Percentiles rank a stretch among this genome's conserved stretches.
phyloP scores from a whole-genome alignment of 1,284 basidiomycete genomes.

The Ganoderma meredithae region DNA sequence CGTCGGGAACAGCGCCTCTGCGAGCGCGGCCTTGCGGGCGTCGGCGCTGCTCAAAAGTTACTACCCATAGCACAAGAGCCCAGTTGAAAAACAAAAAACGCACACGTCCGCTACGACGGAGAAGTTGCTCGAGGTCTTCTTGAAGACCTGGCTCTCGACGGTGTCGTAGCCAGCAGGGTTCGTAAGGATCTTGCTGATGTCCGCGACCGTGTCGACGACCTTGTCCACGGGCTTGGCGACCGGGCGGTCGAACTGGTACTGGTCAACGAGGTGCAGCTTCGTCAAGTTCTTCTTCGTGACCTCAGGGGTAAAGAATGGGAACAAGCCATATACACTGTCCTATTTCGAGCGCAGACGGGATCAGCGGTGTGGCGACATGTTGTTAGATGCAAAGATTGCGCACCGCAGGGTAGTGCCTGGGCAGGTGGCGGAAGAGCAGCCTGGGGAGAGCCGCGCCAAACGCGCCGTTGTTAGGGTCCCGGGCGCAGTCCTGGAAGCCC shows the following conservation, averaged over 20 bases:
- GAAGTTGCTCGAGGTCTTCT: conserved; percentile 25
- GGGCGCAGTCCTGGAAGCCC: conserved; percentile 78
- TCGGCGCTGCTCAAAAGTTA: background rate
- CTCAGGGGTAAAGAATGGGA: conserved; percentile 81
- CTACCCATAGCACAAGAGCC: background rate
- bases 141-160: conserved; percentile 25
- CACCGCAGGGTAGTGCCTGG: conserved; percentile 70
- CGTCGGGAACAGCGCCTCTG: conserved; percentile 36
- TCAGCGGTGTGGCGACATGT: conserved; percentile 55
- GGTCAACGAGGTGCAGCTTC: conserved; percentile 58
- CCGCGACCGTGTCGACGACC: conserved; percentile 51
- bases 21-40: conserved; percentile 30
- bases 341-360: conserved; percentile 48
- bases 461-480: conserved; percentile 69
- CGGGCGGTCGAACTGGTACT: conserved; percentile 65
- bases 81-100: conserved; percentile 13
- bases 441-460: conserved; percentile 78
- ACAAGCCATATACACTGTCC: conserved; percentile 80
- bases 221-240: conserved; percentile 43
- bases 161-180: conserved; percentile 49
- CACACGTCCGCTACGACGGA: conserved; percentile 27
- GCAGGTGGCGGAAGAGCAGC: conserved; percentile 75
- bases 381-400: conserved; percentile 73
- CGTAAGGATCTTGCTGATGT: conserved; percentile 50
- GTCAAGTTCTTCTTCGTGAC: conserved; percentile 66